These are phyloP conservation scores for Metschnikowia kofuensis DNA, from an alignment of 805 yeast species.

Conservation along the genomic window DNA sequence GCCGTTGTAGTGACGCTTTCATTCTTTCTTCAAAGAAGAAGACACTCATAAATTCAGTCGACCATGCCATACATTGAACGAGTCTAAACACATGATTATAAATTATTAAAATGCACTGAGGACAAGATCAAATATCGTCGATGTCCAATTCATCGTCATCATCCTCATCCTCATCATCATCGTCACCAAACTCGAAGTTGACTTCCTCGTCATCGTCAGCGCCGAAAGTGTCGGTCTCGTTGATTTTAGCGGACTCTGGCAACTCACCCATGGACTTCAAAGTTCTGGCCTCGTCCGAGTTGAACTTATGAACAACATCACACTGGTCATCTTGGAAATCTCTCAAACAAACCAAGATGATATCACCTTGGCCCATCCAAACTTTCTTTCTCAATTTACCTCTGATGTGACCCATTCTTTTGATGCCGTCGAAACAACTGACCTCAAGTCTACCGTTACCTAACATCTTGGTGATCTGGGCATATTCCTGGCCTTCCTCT, in stretches of 20 bases:
- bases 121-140: constrained; percentile 71
- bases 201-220: constrained; percentile 96
- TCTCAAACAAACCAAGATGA: constrained; percentile 90
- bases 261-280: constrained; percentile 93
- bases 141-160: constrained; percentile 77
- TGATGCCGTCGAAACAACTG: constrained; percentile 87
- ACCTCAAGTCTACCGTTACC: constrained; percentile 98
- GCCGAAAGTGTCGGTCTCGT: constrained; percentile 96
- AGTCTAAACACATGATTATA: constrained; percentile 1
- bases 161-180: constrained; percentile 74
- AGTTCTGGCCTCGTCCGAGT: constrained; percentile 96
- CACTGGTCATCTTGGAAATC: constrained; percentile 98
- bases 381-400: constrained; percentile 99
- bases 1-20: not conserved
- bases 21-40: no score
- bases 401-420: constrained; percentile 96
- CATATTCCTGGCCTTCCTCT: constrained; percentile 98
- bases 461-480: constrained; percentile 96
- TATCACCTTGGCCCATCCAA: constrained; percentile 99
- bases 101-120: constrained; percentile 4
- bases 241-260: constrained; percentile 95
- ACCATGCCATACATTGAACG: not conserved
- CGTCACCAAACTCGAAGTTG: constrained; percentile 96
- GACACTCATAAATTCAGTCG: not conserved
- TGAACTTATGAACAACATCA: constrained; percentile 95